These are phyloP conservation scores for Pouteria glomerata DNA, from an alignment of 148 eudicot species.

Conservation along the genomic window DNA sequence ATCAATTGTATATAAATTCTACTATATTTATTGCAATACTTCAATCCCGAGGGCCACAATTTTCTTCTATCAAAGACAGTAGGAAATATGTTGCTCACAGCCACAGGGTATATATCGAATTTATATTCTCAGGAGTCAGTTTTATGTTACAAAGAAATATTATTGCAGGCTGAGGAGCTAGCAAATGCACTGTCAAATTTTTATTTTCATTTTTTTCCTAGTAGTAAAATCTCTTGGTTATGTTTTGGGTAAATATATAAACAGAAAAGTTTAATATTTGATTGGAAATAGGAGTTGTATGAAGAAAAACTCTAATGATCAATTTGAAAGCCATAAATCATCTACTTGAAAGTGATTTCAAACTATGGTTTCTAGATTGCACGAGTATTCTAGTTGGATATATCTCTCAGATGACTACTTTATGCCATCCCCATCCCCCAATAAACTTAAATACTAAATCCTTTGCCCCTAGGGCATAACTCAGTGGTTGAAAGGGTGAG, in stretches of 20 bases:
- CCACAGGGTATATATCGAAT: not conserved
- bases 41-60: not conserved
- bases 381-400: not conserved
- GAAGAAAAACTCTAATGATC: not conserved
- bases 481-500: no score
- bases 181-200: not conserved
- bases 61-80: not conserved
- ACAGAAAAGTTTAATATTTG: not conserved
- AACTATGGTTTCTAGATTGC: constrained; percentile 1
- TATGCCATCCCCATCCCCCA: not conserved
- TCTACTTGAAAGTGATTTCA: not conserved
- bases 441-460: not conserved
- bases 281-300: not conserved
- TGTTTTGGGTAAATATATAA: not conserved
- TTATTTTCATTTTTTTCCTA: not conserved
- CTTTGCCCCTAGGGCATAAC: no score
- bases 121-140: not conserved
- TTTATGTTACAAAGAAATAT: not conserved
- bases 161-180: not conserved
- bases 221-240: not conserved
- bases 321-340: no score
- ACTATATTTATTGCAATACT: not conserved
- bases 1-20: not conserved
- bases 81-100: not conserved
- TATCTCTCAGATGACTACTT: not conserved